Evolutionary conservation across 2,329 filamentous ascomycete species (phyloP).

Genomic region (Ceratocystis albifundus): DNA sequence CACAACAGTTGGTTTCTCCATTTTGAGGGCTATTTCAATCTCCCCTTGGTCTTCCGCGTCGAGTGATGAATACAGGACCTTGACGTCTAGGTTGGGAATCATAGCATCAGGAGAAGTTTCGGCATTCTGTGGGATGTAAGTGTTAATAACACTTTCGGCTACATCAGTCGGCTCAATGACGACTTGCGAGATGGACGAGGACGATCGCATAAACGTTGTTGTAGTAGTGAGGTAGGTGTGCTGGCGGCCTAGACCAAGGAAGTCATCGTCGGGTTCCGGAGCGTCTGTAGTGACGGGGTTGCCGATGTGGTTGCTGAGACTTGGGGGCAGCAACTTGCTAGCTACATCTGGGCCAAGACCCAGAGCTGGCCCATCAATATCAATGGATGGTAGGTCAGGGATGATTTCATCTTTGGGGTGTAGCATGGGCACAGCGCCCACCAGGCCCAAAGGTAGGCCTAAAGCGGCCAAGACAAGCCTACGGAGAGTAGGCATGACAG

Average conservation of each 20-base stretch:
- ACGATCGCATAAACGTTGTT: background rate
- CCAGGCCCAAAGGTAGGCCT: constrained; percentile 15
- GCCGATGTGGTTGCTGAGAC: background rate
- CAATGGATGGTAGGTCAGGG: background rate
- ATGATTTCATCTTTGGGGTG: background rate
- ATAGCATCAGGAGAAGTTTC: constrained; percentile 23
- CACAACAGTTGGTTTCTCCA: constrained; percentile 25
- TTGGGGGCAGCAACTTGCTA: background rate
- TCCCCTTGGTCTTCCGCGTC: constrained; percentile 23
- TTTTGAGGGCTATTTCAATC: constrained; percentile 26
- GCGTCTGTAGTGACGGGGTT: constrained; percentile 5
- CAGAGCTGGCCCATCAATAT: background rate
- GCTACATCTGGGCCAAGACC: background rate
- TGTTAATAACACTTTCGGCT: constrained; percentile 21
- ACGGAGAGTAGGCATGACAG: background rate
- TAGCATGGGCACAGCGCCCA: constrained; percentile 10
- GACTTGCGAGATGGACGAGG: constrained; percentile 6
- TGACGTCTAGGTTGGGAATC: constrained; percentile 8
- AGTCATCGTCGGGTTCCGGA: background rate
- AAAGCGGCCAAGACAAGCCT: constrained; percentile 18
- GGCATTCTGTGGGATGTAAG: constrained; percentile 24
- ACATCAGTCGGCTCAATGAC: background rate
- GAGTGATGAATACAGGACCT: constrained; percentile 23
- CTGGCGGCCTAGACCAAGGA: background rate
- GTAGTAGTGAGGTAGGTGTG: background rate